Evolutionary conservation across 208 protist species (phyloP), one percentile per base, ranked within the genome.

Genomic region (Histomonas meleagridis): DNA sequence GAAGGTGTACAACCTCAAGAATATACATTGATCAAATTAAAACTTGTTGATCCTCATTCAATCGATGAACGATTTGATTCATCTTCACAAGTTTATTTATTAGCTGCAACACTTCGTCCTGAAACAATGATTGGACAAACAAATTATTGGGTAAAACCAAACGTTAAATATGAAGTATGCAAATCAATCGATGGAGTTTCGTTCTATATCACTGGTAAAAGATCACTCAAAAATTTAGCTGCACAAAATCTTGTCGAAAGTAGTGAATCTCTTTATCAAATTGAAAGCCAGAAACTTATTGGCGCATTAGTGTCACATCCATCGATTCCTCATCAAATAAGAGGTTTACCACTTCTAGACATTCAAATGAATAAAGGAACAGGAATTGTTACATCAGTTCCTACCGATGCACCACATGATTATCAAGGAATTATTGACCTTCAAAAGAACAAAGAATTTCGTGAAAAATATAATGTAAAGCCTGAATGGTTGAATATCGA

Each of bases 61-160:
- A 21, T 91, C 7, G 55, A 91, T 69, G 35, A 65, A 51, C 38
- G 53, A 92, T 92, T 92, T 92, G 48, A 57, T 92, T 91, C 93
- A 95, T 43, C 70, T 96, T 55, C 60, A 86, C 65, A 92, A n/a
- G 96, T 99, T n/a, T 97, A 97, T 93, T 94, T 99, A 12, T 96
- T 97, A 12, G 96, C 97, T 46, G 99, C 97, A 16, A 99, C 99
- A n/a, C 96, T 99, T 3, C 95, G 99, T 48, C 97, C 99, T 43
- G 98, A 99, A 95, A 99, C 99, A 48, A 99, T 99, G 96, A 96
- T 96, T 93, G 97, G 97, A 21, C 98, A 99, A 94, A 99, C 98
- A 65, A 99, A 99, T 95, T 99, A 97, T 95, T 99, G 97, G 98
- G 94, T 99, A 26, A 95, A 96, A 35, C 98, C 97, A 57, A 95